phyloP scores from a whole-genome alignment of 495 filamentous ascomycete species.

The Trichoderma asperelloides region DNA sequence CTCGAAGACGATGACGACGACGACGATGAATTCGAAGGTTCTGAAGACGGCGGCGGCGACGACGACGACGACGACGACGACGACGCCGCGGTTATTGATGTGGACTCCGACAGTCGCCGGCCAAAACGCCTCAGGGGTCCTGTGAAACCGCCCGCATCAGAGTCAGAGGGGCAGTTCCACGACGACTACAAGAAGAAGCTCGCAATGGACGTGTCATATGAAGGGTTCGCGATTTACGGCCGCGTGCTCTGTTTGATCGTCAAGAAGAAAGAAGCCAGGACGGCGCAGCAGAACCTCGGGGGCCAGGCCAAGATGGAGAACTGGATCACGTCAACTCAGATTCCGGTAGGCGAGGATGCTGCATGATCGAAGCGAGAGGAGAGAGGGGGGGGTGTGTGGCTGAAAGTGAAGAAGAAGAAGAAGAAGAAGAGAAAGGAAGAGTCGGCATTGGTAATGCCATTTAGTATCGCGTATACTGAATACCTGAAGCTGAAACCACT shows the following conservation, averaged over 20 bases:
- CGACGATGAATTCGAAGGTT: not conserved
- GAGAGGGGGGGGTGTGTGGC: not conserved
- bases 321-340: slow-evolving; percentile 73
- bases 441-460: not conserved
- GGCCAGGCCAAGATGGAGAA: slow-evolving; percentile 86
- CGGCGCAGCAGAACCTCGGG: slow-evolving; percentile 21
- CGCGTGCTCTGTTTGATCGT: slow-evolving; percentile 85
- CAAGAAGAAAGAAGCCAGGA: slow-evolving; percentile 42
- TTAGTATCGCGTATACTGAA: not conserved
- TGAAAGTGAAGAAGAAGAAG: not conserved
- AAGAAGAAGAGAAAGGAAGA: not conserved
- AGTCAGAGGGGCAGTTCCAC: slow-evolving; percentile 23
- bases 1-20: slow-evolving; percentile 19
- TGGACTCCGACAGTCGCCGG: slow-evolving; percentile 18
- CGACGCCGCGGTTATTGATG: slow-evolving; percentile 1
- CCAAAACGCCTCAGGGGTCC: slow-evolving; percentile 41
- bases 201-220: slow-evolving; percentile 73
- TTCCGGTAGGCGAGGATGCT: slow-evolving; percentile 30
- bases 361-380: not conserved
- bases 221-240: slow-evolving; percentile 91
- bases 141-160: slow-evolving; percentile 13
- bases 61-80: slow-evolving; percentile 11
- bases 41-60: not conserved
- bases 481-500: not conserved
- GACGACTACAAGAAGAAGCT: slow-evolving; percentile 92